Evolutionary conservation across 257 asterid genomes (phyloP), one percentile per base, ranked within the genome.

Genomic region (Solanum chiquidenum): DNA sequence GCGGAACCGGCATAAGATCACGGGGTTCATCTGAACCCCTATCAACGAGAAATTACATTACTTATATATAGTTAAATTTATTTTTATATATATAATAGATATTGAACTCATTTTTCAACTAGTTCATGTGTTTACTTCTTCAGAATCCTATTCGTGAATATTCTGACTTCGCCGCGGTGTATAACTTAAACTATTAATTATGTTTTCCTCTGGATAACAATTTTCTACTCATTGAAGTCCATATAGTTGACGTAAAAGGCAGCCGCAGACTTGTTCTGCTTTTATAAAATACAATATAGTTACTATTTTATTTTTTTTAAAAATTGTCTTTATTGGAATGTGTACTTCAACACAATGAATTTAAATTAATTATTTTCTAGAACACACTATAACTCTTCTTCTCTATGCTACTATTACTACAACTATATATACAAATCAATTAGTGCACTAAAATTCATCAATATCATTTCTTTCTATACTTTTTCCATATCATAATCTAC

Each of bases 151-250:
- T 49, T 49, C 58, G 0, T 46, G 12, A 40, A 40, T 8, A 44
- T 44, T 12, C 2, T 0, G 20, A 49, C 21, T 13, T 13, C 0
- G 20, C 20, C 7, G 3, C 1, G 0, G 8, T 49, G 21, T 49
- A 49, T 49, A 14, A 49, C 58, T 0, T 14, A 49, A 49, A 49
- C 8, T 49, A 46, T 0, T 46, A 46, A 46, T 46, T 46, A 46
- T 46, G 55, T 46, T 46, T 46, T 46, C 55, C 55, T 46, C 4
- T 46, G 55, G 55, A 13, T 46, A n/a, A 62, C 69, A 23, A 62
- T 25, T 25, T 66, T 12, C 74, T 66, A 27, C 20, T 5, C 74
- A 25, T 5, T 66, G 74, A 66, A 25, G 74, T 66, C 74, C 1
- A 27, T 27, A 66, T 66, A 12, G 10, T 27, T 66, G 85, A 44